Conservation (phyloP, 2,329 filamentous ascomycete genomes). For the Colletotrichum plurivorum region DNA sequence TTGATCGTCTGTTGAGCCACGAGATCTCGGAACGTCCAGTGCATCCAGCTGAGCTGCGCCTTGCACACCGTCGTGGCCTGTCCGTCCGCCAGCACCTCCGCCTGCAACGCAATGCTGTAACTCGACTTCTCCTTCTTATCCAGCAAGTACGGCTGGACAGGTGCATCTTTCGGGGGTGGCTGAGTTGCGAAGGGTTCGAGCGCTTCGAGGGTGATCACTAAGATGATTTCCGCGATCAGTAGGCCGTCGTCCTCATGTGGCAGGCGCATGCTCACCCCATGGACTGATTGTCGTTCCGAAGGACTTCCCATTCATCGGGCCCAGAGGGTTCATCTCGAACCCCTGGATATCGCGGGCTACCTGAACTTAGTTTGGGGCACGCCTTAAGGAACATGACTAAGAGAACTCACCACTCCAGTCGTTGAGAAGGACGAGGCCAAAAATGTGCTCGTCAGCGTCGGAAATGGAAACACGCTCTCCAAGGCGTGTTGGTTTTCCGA, state of each 20-base stretch:
- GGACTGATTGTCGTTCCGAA: constrained; percentile 73
- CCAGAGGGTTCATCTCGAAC: constrained; percentile 72
- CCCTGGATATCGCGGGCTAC: constrained; percentile 72
- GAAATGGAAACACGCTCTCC: constrained; percentile 55
- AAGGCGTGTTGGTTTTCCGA: constrained; percentile 57
- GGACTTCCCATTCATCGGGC: constrained; percentile 73
- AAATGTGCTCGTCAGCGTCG: constrained; percentile 71
- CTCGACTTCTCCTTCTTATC: constrained; percentile 51
- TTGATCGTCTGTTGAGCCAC: constrained; percentile 54
- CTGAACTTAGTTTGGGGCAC: constrained; percentile 40
- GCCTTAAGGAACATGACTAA: constrained; percentile 41
- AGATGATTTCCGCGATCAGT: not conserved
- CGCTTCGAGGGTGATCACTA: constrained; percentile 70
- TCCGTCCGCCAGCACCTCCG: constrained; percentile 46
- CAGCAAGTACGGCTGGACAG: constrained; percentile 49
- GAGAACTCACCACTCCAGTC: constrained; percentile 69
- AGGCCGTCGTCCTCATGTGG: not conserved
- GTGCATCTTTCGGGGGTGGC: constrained; percentile 41
- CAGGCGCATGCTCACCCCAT: constrained; percentile 55
- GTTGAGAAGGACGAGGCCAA: constrained; percentile 74
- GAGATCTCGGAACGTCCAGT: constrained; percentile 56
- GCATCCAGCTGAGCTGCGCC: constrained; percentile 50
- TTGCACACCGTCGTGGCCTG: constrained; percentile 47
- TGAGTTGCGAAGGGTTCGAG: constrained; percentile 70
- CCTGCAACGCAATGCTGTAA: constrained; percentile 50